These are phyloP conservation scores for Ogataea minuta DNA, from an alignment of 805 yeast genomes.

Conservation along the genomic window DNA sequence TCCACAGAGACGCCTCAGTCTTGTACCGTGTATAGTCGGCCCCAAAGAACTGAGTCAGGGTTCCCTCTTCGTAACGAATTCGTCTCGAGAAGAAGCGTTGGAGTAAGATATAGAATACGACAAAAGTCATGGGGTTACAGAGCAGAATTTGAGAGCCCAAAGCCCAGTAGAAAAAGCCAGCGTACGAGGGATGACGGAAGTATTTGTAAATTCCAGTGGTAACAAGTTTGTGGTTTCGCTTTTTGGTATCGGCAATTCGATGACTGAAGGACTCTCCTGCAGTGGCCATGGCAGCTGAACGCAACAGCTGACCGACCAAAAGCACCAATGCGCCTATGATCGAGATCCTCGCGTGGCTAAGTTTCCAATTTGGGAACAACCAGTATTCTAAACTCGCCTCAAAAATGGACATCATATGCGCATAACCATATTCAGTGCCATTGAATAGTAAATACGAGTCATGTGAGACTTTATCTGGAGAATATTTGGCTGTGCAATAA, in stretches of 20 bases:
- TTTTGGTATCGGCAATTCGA: constrained; percentile 54
- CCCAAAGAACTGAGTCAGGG: constrained; percentile 68
- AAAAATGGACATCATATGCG: constrained; percentile 52
- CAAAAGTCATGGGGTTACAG: constrained; percentile 59
- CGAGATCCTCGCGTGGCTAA: constrained; percentile 14
- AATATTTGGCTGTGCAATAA: constrained; percentile 72
- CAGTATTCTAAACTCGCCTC: constrained; percentile 48
- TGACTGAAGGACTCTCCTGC: constrained; percentile 89
- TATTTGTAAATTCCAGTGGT: constrained; percentile 68
- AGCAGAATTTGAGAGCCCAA: constrained; percentile 76
- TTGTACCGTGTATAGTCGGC: constrained; percentile 57
- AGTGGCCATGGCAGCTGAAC: constrained; percentile 81
- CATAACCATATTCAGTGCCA: constrained; percentile 55
- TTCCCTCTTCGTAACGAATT: constrained; percentile 68
- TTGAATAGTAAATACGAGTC: constrained; percentile 71
- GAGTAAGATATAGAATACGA: constrained; percentile 54
- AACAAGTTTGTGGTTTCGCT: constrained; percentile 61
- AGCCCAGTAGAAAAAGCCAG: constrained; percentile 94
- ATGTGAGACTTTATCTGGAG: constrained; percentile 59
- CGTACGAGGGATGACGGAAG: constrained; percentile 85
- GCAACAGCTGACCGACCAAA: constrained; percentile 59
- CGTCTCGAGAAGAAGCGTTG: constrained; percentile 68
- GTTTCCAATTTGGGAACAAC: constrained; percentile 40
- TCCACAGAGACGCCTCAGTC: constrained; percentile 48
- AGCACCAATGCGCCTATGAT: constrained; percentile 48